A percentile compares a stretch with the other conserved stretches of the same genome.
Evolutionary conservation across 306 rosid genomes (phyloP).

Genomic region (Arachis hypogaea): DNA sequence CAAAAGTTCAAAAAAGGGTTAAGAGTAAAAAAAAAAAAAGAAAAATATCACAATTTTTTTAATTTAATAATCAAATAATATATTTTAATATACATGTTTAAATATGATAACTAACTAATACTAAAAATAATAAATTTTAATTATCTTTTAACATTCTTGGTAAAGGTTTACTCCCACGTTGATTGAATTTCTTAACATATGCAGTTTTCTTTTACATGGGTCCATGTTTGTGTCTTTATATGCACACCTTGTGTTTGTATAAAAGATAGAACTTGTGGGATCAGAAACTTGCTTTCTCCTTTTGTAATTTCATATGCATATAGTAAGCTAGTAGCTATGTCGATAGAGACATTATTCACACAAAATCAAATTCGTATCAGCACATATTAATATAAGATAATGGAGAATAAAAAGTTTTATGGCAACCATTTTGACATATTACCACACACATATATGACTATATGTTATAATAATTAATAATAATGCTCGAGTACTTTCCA

Average conservation of each 20-base stretch:
- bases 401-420: not conserved
- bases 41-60: too few species aligned
- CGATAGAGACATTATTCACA: not conserved
- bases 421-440: not conserved
- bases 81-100: too few species aligned
- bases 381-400: not conserved
- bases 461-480: not conserved
- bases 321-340: not conserved
- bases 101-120: too few species aligned
- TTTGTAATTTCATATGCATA: conserved; percentile 19
- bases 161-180: not conserved
- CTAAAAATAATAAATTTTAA: too few species aligned
- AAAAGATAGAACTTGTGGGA: not conserved
- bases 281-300: not conserved
- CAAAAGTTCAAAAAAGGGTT: too few species aligned
- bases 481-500: not conserved
- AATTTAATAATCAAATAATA: too few species aligned
- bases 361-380: not conserved
- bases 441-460: not conserved
- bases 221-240: conserved; percentile 21
- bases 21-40: too few species aligned
- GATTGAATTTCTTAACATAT: not conserved
- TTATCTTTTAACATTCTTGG: too few species aligned
- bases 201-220: conserved; percentile 21
- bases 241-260: not conserved